Percentiles rank a stretch among this genome's conserved stretches.
Evolutionary conservation across 345 rosid genomes (phyloP).

Genomic region (Pistacia vera): DNA sequence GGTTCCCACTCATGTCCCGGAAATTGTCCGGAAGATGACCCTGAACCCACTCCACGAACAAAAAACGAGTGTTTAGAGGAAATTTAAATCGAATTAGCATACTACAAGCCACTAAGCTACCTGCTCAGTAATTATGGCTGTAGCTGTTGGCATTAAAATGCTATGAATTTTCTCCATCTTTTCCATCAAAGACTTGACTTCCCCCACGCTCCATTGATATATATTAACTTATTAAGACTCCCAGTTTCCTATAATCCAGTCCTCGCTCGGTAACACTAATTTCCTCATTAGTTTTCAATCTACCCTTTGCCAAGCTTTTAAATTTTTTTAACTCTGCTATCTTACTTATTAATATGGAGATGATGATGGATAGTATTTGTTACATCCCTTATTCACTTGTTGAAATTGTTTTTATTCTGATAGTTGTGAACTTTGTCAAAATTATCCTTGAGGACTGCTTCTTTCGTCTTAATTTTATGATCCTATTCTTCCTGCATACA

Average conservation of each 20-base stretch:
- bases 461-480: conserved; percentile 22
- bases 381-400: neutral
- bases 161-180: neutral
- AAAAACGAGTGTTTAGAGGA: no score
- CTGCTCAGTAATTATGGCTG: no score
- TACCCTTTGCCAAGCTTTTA: neutral
- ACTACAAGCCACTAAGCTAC: no score
- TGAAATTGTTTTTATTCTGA: conserved; percentile 22
- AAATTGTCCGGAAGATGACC: neutral
- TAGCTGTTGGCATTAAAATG: neutral
- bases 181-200: neutral
- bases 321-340: neutral
- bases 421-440: conserved; percentile 27
- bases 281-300: no score
- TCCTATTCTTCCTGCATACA: conserved; percentile 14
- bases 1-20: neutral
- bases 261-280: no score
- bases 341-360: conserved; percentile 5
- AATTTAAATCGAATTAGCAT: no score
- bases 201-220: neutral
- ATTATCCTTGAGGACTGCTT: conserved; percentile 29
- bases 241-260: no score
- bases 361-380: neutral
- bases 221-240: no score
- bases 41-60: neutral